Evolutionary conservation across 2,329 filamentous ascomycete genomes (phyloP).

Genomic region (Paradendryphiella salina): DNA sequence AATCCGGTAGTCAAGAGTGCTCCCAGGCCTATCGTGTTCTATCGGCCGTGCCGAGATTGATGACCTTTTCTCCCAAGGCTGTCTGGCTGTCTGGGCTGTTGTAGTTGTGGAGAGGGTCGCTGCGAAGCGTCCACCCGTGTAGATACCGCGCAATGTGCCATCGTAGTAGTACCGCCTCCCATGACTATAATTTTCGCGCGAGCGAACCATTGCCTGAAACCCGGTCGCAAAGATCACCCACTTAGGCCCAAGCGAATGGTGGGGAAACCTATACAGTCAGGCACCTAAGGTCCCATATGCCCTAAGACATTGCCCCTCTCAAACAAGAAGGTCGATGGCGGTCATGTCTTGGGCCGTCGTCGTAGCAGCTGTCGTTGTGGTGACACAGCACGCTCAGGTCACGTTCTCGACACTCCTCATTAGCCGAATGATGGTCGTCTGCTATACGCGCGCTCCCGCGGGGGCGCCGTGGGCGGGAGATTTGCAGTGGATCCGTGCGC

Average conservation of each 20-base stretch:
- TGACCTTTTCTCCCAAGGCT: not conserved
- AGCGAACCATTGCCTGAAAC: slow-evolving; percentile 1
- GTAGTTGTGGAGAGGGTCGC: not conserved
- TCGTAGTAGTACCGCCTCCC: not conserved
- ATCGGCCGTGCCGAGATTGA: not conserved
- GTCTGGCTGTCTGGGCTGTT: not conserved
- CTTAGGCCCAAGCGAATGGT: not conserved
- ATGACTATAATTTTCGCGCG: not conserved
- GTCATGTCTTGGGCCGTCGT: not conserved
- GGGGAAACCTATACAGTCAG: not conserved
- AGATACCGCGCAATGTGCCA: not conserved
- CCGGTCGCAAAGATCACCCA: not conserved
- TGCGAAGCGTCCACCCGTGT: slow-evolving; percentile 1
- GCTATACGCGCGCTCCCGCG: slow-evolving; percentile 9
- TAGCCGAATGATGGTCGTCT: slow-evolving; percentile 5
- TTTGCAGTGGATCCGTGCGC: slow-evolving; percentile 19
- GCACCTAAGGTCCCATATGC: not conserved
- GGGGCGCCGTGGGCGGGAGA: slow-evolving; percentile 18
- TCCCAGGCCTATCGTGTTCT: not conserved
- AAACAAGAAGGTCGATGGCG: not conserved
- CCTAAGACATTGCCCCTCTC: not conserved
- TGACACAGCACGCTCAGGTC: slow-evolving; percentile 5
- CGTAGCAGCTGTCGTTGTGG: not conserved
- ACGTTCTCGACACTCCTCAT: not conserved
- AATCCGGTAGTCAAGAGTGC: not conserved